A percentile compares a stretch with the other conserved stretches of the same genome.
Evolutionary conservation across 23 red algal species (phyloP).

Genomic region (Gracilariopsis chorda): DNA sequence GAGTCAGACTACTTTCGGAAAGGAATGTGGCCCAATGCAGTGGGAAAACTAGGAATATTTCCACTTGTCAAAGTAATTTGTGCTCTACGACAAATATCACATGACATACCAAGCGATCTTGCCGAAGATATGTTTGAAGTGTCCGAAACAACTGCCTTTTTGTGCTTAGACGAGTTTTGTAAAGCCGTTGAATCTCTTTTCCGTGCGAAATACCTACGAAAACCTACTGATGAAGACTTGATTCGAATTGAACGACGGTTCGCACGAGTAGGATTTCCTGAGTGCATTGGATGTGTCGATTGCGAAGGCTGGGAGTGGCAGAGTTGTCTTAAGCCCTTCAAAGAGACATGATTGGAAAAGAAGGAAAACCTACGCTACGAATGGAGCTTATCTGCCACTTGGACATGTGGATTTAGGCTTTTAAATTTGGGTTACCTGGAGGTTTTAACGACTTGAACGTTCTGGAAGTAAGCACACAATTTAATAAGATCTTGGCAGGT

Average conservation of each 20-base stretch:
- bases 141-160: constrained; percentile 9
- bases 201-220: neutral
- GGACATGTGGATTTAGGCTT: neutral
- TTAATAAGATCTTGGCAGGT: neutral
- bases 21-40: neutral
- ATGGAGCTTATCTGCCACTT: constrained; percentile 14
- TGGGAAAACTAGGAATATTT: neutral
- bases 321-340: constrained; percentile 31
- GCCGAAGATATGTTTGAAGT: neutral
- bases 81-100: neutral
- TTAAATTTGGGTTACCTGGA: constrained; percentile 1
- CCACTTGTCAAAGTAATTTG: neutral
- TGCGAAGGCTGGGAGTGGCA: constrained; percentile 49
- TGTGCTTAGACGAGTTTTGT: constrained; percentile 20
- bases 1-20: neutral
- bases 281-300: constrained; percentile 36
- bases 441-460: neutral
- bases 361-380: neutral
- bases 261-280: constrained; percentile 16
- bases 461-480: neutral
- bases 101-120: neutral
- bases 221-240: neutral
- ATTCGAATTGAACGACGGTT: neutral
- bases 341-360: constrained; percentile 35
- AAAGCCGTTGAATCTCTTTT: neutral